Conservation (phyloP, 768 basidiomycete genomes). For the Boletus bicolor region DNA sequence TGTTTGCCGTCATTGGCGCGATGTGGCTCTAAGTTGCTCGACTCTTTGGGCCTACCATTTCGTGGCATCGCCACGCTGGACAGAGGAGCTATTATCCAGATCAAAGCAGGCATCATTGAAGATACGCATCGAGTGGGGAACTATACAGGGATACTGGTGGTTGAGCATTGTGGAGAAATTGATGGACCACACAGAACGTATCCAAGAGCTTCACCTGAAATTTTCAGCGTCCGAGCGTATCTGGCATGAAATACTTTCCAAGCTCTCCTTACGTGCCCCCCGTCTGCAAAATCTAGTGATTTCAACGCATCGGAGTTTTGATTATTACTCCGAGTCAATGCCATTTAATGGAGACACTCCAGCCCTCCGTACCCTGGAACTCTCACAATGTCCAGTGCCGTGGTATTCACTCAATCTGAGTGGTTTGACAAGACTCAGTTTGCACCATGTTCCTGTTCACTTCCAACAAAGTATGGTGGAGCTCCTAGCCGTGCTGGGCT, state of each 20-base stretch:
- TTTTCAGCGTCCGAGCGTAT: neutral
- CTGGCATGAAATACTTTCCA: neutral
- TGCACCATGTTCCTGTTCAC: constrained; percentile 23
- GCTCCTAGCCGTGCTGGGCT: constrained; percentile 25
- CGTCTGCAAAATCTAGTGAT: neutral
- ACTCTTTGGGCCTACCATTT: no score
- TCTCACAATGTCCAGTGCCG: no score
- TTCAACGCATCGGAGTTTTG: no score
- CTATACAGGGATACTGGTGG: no score
- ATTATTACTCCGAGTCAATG: no score
- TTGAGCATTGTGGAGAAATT: neutral
- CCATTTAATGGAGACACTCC: no score
- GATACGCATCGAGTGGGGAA: no score
- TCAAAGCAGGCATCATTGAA: neutral
- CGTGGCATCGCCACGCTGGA: no score
- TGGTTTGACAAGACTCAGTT: constrained; percentile 24
- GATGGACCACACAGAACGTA: neutral
- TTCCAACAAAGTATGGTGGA: constrained; percentile 25
- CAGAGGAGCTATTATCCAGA: neutral
- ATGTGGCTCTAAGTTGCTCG: no score
- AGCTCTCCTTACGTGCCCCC: neutral
- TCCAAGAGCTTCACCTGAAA: neutral
- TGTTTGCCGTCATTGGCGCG: no score
- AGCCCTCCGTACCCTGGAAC: no score
- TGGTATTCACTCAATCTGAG: no score